These are phyloP conservation scores for Solanum hybrid DNA, from an alignment of 305 asterid species.

Conservation along the genomic window DNA sequence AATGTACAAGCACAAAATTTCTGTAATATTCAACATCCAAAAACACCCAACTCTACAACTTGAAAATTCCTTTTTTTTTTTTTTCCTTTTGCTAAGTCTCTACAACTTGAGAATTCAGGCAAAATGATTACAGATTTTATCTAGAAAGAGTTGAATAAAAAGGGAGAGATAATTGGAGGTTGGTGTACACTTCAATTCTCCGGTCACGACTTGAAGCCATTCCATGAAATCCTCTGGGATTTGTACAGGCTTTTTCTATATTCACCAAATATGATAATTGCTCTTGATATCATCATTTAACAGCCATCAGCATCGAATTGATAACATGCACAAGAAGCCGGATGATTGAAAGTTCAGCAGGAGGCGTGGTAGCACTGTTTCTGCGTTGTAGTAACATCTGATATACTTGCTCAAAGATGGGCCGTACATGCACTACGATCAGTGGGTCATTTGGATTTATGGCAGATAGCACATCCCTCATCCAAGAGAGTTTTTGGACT, in stretches of 20 bases:
- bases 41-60: slow-evolving; percentile 3
- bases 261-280: not conserved
- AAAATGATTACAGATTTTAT: not conserved
- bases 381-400: slow-evolving; percentile 70
- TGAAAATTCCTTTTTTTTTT: not conserved
- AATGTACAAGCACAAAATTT: slow-evolving; percentile 1
- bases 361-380: slow-evolving; percentile 39
- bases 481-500: slow-evolving; percentile 64
- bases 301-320: slow-evolving; percentile 71
- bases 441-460: slow-evolving; percentile 67
- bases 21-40: not conserved
- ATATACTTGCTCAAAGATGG: slow-evolving; percentile 90
- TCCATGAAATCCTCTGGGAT: not conserved
- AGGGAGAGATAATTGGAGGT: not conserved
- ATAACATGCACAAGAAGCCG: slow-evolving; percentile 76
- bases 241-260: slow-evolving; percentile 12
- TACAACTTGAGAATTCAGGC: not conserved
- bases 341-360: slow-evolving; percentile 53
- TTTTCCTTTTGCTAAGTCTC: not conserved
- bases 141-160: not conserved
- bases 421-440: slow-evolving; percentile 71
- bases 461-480: slow-evolving; percentile 71
- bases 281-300: slow-evolving; percentile 31
- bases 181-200: not conserved
- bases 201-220: not conserved